Base-by-base conservation (phyloP, 768 basidiomycete species). In the Termitomyces sp. region DNA sequence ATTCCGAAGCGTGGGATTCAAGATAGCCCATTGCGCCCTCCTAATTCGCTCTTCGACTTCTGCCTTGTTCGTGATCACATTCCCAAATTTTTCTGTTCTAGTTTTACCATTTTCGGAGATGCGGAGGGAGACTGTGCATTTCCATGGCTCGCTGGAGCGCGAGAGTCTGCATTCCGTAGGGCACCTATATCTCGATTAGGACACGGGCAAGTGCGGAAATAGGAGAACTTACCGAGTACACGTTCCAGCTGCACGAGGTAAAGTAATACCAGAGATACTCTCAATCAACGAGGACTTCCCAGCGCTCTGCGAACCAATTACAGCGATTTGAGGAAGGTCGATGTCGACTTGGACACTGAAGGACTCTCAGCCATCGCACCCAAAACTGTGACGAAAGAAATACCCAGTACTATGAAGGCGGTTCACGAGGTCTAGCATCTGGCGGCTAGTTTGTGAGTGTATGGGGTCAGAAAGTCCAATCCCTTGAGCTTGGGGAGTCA, bases 281-380 rank as follows among this genome's bases (percentile, higher is more conserved):
- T 91, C 89, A 12, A 91, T 90, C 2, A 91, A 76, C 0, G 89
- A 91, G 0, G 87, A 89, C 64, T 91, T 91, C 0, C 89, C 89
- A 0, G 86, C 87, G 46, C 84, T 87, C 63, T 91, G 89, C 1
- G 77, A 80, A 0, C 89, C 89, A 18, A 89, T 80, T 49, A 90
- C 89, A 0, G 83, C 85, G 32, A 91, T 89, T 61, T 84, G 82
- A 0, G 89, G 89, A 0, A 91, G 72, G 64, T 89, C 87, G 13
- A 92, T 82, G 57, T 91, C 86, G 12, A 80, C 74, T 61, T 89
- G 83, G 0, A 87, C 86, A 0, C 89, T 89, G n/a, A 30, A 59
- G 44, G 2, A 44, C 28, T 41, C 13, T 46, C n/a, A 52, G 55
- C 16, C 4, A 5, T 2, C 28, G 58, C 18, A 5, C 1, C 23